phyloP scores from a whole-genome alignment of 2,329 filamentous ascomycete species.

The Aspergillus neoniger region DNA sequence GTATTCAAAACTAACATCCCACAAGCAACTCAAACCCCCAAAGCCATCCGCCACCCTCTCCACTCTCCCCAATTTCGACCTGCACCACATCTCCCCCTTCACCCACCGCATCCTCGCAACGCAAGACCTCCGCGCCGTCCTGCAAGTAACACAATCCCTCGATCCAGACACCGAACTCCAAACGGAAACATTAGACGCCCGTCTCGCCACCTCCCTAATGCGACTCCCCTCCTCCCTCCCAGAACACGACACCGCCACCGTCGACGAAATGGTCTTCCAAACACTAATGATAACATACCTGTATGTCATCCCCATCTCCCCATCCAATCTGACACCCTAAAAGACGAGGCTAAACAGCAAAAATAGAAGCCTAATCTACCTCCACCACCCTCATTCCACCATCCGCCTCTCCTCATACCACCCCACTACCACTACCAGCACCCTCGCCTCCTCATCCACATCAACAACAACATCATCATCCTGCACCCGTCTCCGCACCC shows the following conservation, averaged over 20 bases:
- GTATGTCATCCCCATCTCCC: conserved; percentile 11
- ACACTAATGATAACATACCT: conserved; percentile 35
- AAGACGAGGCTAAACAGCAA: too few species aligned
- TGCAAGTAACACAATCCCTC: conserved; percentile 42
- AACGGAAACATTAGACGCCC: conserved; percentile 56
- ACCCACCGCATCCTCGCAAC: conserved; percentile 76
- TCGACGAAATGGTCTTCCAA: conserved; percentile 61
- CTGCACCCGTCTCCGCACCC: conserved; percentile 18
- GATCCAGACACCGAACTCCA: conserved; percentile 27
- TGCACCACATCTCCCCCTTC: conserved; percentile 66
- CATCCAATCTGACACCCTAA: not conserved
- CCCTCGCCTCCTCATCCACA: not conserved
- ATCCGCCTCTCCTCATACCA: conserved; percentile 43
- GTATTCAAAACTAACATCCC: not conserved
- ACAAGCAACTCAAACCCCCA: conserved; percentile 57
- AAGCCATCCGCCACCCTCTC: conserved; percentile 53
- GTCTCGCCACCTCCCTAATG: conserved; percentile 62
- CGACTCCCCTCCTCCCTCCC: conserved; percentile 69
- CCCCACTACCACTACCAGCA: conserved; percentile 8
- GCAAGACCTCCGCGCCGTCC: conserved; percentile 71
- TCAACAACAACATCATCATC: not conserved
- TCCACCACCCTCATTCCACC: conserved; percentile 73
- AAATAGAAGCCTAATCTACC: conserved; percentile 58
- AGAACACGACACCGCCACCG: conserved; percentile 63
- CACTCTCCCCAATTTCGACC: conserved; percentile 58